Conservation (phyloP, 176 grass and related monocot species). For the Lolium rigidum region DNA sequence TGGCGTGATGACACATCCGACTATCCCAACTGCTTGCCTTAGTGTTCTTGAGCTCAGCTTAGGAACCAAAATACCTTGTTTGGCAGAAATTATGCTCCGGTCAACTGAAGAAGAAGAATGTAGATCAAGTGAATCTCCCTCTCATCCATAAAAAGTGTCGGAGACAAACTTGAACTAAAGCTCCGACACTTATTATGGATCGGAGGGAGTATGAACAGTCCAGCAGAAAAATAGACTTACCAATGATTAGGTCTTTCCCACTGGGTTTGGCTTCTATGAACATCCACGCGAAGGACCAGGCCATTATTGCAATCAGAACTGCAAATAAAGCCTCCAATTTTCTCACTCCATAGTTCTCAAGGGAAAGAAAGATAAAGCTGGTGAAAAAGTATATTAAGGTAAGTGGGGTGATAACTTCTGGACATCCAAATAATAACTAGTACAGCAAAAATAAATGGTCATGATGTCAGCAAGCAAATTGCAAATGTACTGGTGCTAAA, state of each 20-base stretch:
- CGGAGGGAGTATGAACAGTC: not conserved
- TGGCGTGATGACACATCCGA: slow-evolving; percentile 89
- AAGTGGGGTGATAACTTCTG: not conserved
- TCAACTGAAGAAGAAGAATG: not conserved
- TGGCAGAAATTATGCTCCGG: not conserved
- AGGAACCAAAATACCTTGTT: slow-evolving; percentile 78
- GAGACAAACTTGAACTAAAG: too few species aligned
- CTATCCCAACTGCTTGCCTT: slow-evolving; percentile 91
- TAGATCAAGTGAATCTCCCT: not conserved
- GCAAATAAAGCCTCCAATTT: slow-evolving; percentile 94
- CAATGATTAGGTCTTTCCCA: slow-evolving; percentile 70
- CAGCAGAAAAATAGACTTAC: slow-evolving; percentile 36
- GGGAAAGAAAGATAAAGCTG: slow-evolving; percentile 93
- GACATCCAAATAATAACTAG: not conserved
- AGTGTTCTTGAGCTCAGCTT: slow-evolving; percentile 79
- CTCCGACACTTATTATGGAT: too few species aligned
- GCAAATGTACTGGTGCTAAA: not conserved
- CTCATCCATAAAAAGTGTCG: too few species aligned
- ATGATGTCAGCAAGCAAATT: not conserved
- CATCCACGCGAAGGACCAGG: slow-evolving; percentile 86
- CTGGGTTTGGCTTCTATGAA: slow-evolving; percentile 75
- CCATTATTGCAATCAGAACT: slow-evolving; percentile 85
- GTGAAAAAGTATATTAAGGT: slow-evolving; percentile 37
- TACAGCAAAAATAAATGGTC: not conserved
- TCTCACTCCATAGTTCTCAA: slow-evolving; percentile 93